Conservation (phyloP, 1,284 basidiomycete species). For the Rhodotorula glutinis region DNA sequence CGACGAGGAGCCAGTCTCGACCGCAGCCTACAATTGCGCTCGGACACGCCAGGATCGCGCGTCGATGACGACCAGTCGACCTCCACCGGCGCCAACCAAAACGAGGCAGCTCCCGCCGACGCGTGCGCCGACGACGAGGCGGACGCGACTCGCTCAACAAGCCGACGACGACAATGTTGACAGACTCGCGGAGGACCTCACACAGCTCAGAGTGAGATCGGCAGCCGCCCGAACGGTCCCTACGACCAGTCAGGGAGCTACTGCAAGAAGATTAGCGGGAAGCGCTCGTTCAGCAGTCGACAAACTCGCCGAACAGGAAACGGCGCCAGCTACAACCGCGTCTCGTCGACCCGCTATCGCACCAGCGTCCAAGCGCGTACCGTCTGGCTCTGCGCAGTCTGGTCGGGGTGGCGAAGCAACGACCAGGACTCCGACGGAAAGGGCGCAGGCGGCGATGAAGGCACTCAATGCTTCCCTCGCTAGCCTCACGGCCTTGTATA, state of each 20-base stretch:
- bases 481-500: slow-evolving; percentile 55
- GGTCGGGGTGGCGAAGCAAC: background rate
- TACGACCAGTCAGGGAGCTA: no score
- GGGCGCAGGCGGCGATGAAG: slow-evolving; percentile 45
- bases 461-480: slow-evolving; percentile 62
- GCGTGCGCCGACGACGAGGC: background rate
- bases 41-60: no score
- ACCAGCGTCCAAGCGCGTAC: no score
- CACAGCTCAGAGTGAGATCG: background rate
- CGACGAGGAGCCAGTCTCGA: no score
- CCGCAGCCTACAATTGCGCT: no score
- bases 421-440: slow-evolving; percentile 4
- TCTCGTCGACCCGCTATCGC: no score
- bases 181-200: slow-evolving; percentile 4
- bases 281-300: no score
- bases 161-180: slow-evolving; percentile 5
- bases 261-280: background rate
- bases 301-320: no score
- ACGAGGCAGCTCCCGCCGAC: slow-evolving; percentile 8
- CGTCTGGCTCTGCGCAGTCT: no score
- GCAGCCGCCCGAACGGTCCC: background rate
- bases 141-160: background rate
- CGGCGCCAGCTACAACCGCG: no score
- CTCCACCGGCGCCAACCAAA: slow-evolving; percentile 19
- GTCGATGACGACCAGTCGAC: slow-evolving; percentile 2